phyloP scores from a whole-genome alignment of 192 early-diverging fungal species.

The Coemansia sp. region DNA sequence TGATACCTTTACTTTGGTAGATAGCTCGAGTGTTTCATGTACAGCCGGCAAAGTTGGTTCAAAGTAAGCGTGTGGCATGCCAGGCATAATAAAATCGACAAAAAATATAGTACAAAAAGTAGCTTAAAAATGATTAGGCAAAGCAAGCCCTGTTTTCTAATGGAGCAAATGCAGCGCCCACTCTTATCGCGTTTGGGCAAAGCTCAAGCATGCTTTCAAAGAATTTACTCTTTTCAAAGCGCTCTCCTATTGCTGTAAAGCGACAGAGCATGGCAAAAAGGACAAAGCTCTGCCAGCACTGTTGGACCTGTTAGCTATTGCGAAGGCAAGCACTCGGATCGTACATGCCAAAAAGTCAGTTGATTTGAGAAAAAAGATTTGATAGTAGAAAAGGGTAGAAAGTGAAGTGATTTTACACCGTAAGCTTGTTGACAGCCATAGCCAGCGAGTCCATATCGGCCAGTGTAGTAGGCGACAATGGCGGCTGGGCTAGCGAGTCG shows the following conservation, averaged over 20 bases:
- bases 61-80: neutral
- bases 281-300: neutral
- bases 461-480: conserved; percentile 22
- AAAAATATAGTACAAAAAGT: neutral
- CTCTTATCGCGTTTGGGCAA: neutral
- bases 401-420: conserved; percentile 12
- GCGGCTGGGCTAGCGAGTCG: conserved; percentile 15
- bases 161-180: neutral
- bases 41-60: neutral
- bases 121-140: neutral
- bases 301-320: too few species aligned
- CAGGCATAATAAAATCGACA: neutral
- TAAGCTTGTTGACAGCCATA: conserved; percentile 35
- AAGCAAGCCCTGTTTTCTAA: neutral
- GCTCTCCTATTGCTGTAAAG: neutral
- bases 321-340: too few species aligned
- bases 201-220: neutral
- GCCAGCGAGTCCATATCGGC: conserved; percentile 45
- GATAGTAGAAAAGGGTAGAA: neutral
- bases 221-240: neutral
- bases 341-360: too few species aligned
- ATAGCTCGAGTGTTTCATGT: neutral
- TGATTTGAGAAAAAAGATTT: neutral
- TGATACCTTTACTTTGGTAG: neutral
- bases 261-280: neutral